phyloP scores from a whole-genome alignment of 805 yeast species.

The Wickerhamiella occidentalis region DNA sequence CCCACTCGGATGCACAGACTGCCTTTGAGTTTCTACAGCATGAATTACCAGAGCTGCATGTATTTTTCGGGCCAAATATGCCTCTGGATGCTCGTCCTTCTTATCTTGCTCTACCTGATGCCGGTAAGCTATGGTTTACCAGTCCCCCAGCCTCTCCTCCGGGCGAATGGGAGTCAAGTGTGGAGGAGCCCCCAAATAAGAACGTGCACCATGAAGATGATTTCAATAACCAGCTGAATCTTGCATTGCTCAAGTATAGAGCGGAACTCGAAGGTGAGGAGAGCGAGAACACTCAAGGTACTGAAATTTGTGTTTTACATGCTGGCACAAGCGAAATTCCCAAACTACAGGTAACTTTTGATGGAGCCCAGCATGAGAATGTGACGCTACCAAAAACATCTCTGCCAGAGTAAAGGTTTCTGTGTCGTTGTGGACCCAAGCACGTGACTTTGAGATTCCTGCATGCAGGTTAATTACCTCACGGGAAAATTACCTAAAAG shows the following conservation, averaged over 20 bases:
- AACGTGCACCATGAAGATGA: slow-evolving; percentile 18
- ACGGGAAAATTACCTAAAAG: neutral
- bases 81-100: slow-evolving; percentile 1
- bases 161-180: slow-evolving; percentile 17
- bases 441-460: neutral
- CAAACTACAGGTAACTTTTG: slow-evolving; percentile 3
- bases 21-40: neutral
- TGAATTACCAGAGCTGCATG: neutral
- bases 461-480: neutral
- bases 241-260: slow-evolving; percentile 14
- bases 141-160: slow-evolving; percentile 24
- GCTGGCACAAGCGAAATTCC: slow-evolving; percentile 4
- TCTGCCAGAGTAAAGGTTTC: neutral
- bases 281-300: neutral
- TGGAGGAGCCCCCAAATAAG: slow-evolving; percentile 21
- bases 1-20: slow-evolving; percentile 12
- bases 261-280: neutral
- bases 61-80: slow-evolving; percentile 10
- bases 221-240: slow-evolving; percentile 16
- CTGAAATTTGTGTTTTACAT: slow-evolving; percentile 8
- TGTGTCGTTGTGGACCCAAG: neutral
- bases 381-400: neutral
- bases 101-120: slow-evolving; percentile 19
- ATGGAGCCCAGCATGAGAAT: neutral
- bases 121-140: slow-evolving; percentile 20